These are phyloP conservation scores for Cutaneotrichosporon daszewskae DNA, from an alignment of 1,284 basidiomycete species.

Conservation along the genomic window DNA sequence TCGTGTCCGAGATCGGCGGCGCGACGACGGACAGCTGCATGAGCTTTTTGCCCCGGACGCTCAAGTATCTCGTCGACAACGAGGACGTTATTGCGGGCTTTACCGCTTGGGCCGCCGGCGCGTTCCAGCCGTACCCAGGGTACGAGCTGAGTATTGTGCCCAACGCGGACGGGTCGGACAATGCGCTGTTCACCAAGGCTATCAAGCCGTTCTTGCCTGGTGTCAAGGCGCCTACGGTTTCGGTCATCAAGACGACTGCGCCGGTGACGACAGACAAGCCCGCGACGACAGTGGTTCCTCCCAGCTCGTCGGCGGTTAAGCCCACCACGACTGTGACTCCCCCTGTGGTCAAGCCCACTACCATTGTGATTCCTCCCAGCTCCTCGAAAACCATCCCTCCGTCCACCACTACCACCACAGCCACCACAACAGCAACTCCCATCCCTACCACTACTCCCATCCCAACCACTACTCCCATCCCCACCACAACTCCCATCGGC, in stretches of 20 bases:
- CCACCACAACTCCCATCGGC: conserved; percentile 5
- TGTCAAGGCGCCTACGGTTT: conserved; percentile 3
- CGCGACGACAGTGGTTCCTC: conserved; percentile 1
- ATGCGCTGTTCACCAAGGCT: conserved; percentile 27
- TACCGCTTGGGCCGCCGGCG: conserved; percentile 51
- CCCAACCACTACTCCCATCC: no score
- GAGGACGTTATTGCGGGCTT: conserved; percentile 53
- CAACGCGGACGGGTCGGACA: conserved; percentile 23
- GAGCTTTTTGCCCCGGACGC: conserved; percentile 44
- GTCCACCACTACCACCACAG: no score
- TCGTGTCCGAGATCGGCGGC: conserved; percentile 58
- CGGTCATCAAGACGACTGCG: no score
- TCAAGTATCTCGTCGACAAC: conserved; percentile 53
- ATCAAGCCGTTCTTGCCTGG: conserved; percentile 35
- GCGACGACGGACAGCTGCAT: conserved; percentile 47
- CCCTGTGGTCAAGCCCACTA: no score
- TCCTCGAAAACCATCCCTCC: no score
- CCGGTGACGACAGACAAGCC: no score
- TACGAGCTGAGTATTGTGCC: conserved; percentile 34
- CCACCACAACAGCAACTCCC: no score
- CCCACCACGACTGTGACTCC: not conserved
- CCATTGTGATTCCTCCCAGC: not conserved
- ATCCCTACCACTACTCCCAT: no score
- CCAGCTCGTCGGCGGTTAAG: not conserved
- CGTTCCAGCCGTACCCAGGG: conserved; percentile 23